Evolutionary conservation across 2,329 filamentous ascomycete genomes (phyloP).

Genomic region (Ceratocystis diversiconidia): DNA sequence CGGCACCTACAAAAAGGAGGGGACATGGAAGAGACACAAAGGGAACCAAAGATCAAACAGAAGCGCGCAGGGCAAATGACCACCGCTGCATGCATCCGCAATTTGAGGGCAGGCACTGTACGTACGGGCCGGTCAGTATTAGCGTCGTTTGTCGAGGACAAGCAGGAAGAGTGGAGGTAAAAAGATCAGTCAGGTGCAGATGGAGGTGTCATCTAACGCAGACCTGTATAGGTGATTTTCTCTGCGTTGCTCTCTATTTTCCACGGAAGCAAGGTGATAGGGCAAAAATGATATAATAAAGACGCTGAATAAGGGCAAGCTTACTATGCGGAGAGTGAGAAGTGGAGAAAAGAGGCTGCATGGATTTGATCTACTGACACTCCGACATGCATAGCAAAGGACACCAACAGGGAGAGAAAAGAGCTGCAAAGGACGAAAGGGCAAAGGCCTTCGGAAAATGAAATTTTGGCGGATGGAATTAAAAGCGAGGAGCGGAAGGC

Average conservation of each 20-base stretch:
- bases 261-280: too few relatives aligned
- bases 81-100: neutral
- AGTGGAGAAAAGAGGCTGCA: conserved; percentile 4
- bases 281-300: neutral
- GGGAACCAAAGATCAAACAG: neutral
- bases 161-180: neutral
- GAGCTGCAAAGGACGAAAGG: neutral
- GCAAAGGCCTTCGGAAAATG: neutral
- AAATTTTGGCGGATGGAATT: too few relatives aligned
- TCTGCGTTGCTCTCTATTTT: neutral
- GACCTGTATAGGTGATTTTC: neutral
- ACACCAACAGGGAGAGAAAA: neutral
- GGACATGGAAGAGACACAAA: neutral
- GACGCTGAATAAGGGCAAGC: neutral
- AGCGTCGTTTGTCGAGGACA: neutral
- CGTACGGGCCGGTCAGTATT: neutral
- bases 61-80: neutral
- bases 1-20: neutral
- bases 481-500: too few relatives aligned
- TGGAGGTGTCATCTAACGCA: neutral
- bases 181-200: neutral
- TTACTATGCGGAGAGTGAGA: neutral
- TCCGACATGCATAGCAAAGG: conserved; percentile 6
- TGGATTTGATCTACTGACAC: neutral
- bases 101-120: neutral